Evolutionary conservation across 179 eudicot species (phyloP).

Genomic region (Camellia oleifera): DNA sequence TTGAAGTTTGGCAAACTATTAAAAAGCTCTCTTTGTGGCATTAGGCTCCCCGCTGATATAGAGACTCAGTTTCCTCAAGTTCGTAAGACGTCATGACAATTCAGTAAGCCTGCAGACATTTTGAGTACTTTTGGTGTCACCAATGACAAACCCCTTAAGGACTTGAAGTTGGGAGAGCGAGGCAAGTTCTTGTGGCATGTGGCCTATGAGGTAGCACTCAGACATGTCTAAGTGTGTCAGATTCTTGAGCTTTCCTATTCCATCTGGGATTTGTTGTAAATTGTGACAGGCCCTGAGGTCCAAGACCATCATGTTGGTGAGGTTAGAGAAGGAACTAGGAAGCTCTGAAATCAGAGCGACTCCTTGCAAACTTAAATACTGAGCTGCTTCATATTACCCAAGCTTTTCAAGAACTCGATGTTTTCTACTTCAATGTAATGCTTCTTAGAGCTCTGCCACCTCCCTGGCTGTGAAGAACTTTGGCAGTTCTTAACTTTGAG

Average conservation of each 20-base stretch:
- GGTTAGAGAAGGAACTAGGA: slow-evolving; percentile 4
- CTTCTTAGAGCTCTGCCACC: slow-evolving; percentile 18
- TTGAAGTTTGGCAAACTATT: background rate
- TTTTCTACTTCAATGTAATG: slow-evolving; percentile 27
- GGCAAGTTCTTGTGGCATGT: slow-evolving; percentile 23
- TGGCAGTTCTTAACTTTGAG: no score
- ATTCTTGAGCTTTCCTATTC: slow-evolving; percentile 20
- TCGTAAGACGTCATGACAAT: slow-evolving; percentile 1
- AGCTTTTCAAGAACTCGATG: slow-evolving; percentile 1
- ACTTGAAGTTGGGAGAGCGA: slow-evolving; percentile 21
- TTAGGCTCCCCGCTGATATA: background rate
- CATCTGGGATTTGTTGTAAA: slow-evolving; percentile 20
- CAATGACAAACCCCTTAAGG: slow-evolving; percentile 33
- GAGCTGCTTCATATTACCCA: slow-evolving; percentile 12
- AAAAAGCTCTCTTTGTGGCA: background rate
- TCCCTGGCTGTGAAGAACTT: slow-evolving; percentile 20
- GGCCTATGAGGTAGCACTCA: slow-evolving; percentile 25
- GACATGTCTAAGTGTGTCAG: slow-evolving; percentile 33
- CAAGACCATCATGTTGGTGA: slow-evolving; percentile 16
- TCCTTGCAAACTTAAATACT: slow-evolving; percentile 33
- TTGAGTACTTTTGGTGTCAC: background rate
- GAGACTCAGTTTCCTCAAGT: slow-evolving; percentile 19
- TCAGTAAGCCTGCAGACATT: slow-evolving; percentile 14
- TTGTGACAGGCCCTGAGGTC: slow-evolving; percentile 34
- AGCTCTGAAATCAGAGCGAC: slow-evolving; percentile 18